Percentiles rank a stretch among this genome's conserved stretches.
phyloP scores from a whole-genome alignment of 805 yeast species.

The Saccharomyces paradoxus region DNA sequence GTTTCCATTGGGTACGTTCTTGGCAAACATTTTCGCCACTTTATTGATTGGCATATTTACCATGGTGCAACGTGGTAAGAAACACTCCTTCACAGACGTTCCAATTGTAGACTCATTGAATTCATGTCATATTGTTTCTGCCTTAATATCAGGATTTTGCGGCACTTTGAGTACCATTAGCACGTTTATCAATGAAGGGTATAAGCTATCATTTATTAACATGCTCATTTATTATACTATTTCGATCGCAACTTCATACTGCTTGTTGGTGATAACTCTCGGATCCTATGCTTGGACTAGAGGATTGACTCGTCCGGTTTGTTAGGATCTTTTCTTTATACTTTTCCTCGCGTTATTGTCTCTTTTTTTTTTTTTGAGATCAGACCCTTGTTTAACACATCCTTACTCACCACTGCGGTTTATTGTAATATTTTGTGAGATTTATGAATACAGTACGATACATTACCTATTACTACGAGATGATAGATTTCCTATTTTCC shows the following conservation, averaged over 20 bases:
- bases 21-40: constrained; percentile 40
- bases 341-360: too few relatives aligned
- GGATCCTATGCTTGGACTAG: constrained; percentile 69
- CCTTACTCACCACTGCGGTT: too few relatives aligned
- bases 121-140: constrained; percentile 38
- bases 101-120: constrained; percentile 30
- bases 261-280: constrained; percentile 44
- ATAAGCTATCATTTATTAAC: constrained; percentile 32
- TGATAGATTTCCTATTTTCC: too few relatives aligned
- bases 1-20: constrained; percentile 52
- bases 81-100: constrained; percentile 9
- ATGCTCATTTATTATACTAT: constrained; percentile 44
- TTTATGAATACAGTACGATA: too few relatives aligned
- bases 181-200: constrained; percentile 55
- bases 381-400: too few relatives aligned
- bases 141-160: constrained; percentile 53
- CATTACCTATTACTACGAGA: too few relatives aligned
- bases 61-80: constrained; percentile 35
- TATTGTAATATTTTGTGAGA: too few relatives aligned
- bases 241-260: constrained; percentile 43
- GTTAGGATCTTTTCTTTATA: constrained; percentile 3
- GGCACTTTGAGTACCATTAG: constrained; percentile 70
- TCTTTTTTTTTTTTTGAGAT: too few relatives aligned
- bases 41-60: constrained; percentile 15
- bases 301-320: constrained; percentile 18